Conservation (phyloP, 106 monocot genomes). For the Vanilla planifolia region DNA sequence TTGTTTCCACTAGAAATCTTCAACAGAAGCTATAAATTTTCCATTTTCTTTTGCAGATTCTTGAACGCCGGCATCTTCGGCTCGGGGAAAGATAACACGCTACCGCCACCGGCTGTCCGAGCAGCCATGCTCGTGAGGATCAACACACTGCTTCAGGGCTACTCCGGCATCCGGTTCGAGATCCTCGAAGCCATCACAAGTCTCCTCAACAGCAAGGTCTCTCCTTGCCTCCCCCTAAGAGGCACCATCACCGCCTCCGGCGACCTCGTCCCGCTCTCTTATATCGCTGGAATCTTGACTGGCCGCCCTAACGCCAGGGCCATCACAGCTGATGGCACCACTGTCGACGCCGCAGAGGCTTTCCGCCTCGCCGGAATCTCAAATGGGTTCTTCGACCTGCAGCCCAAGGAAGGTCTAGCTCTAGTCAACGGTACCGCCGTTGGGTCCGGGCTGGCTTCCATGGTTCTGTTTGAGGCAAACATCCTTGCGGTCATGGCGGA, state of each 20-base stretch:
- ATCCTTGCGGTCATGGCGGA: constrained; percentile 32
- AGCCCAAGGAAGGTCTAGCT: constrained; percentile 58
- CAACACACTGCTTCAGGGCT: constrained; percentile 33
- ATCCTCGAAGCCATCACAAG: constrained; percentile 45
- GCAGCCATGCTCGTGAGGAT: constrained; percentile 54
- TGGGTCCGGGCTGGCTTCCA: constrained; percentile 47
- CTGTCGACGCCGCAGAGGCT: constrained; percentile 31
- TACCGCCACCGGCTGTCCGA: constrained; percentile 18
- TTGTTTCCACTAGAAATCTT: too few relatives aligned
- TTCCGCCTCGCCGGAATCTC: constrained; percentile 36
- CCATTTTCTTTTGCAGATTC: too few relatives aligned
- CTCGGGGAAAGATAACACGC: constrained; percentile 4
- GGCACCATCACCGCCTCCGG: constrained; percentile 41
- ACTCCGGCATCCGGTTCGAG: constrained; percentile 50
- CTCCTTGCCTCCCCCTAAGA: constrained; percentile 47
- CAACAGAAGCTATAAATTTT: too few relatives aligned
- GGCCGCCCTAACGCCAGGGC: constrained; percentile 25
- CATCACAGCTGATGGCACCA: constrained; percentile 10
- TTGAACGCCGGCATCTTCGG: constrained; percentile 39
- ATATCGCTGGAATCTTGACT: constrained; percentile 24
- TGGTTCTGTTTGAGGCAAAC: constrained; percentile 42
- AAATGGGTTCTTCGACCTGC: constrained; percentile 48
- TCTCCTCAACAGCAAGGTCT: constrained; percentile 40
- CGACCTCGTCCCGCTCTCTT: constrained; percentile 27
- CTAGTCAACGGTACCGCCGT: constrained; percentile 62